phyloP scores from a whole-genome alignment of 2,329 filamentous ascomycete species.

The Aureobasidium vineae region DNA sequence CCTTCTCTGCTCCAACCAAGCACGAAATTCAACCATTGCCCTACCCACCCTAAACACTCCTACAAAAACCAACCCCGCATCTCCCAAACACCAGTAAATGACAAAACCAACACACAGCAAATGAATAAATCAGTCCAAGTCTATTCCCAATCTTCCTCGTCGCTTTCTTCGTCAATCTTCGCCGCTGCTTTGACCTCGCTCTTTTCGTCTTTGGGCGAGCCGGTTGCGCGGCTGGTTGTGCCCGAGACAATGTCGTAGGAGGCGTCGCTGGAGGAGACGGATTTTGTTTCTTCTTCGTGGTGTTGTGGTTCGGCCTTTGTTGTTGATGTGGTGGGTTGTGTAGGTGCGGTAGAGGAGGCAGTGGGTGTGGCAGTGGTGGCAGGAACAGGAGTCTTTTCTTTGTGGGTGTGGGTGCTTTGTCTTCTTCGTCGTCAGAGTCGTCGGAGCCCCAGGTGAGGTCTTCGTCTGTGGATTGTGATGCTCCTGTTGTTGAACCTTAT shows the following conservation, averaged over 20 bases:
- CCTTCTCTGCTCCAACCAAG: not conserved
- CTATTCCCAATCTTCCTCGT: slow-evolving; percentile 43
- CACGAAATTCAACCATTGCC: not conserved
- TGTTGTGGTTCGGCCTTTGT: slow-evolving; percentile 57
- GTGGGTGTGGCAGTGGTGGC: slow-evolving; percentile 24
- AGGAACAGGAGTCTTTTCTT: slow-evolving; percentile 26
- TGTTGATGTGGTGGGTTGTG: slow-evolving; percentile 40
- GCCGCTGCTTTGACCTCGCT: slow-evolving; percentile 34
- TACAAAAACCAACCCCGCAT: too few relatives aligned
- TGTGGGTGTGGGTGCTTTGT: slow-evolving; percentile 36
- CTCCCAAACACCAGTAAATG: too few relatives aligned
- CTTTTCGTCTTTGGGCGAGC: slow-evolving; percentile 58
- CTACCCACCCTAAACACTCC: not conserved
- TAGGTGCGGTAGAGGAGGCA: slow-evolving; percentile 55
- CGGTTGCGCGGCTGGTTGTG: slow-evolving; percentile 72
- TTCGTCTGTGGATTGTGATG: slow-evolving; percentile 70
- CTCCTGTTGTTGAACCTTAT: slow-evolving; percentile 48
- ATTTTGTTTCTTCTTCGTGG: slow-evolving; percentile 74
- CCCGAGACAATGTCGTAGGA: slow-evolving; percentile 89
- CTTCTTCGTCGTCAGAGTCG: slow-evolving; percentile 59
- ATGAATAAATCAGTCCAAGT: not conserved
- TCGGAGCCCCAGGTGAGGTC: slow-evolving; percentile 71
- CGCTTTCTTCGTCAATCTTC: slow-evolving; percentile 34
- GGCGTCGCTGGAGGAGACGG: slow-evolving; percentile 86
- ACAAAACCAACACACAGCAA: too few relatives aligned